Evolutionary conservation across 495 filamentous ascomycete species (phyloP).

Genomic region (Chaetomium cochliodes): DNA sequence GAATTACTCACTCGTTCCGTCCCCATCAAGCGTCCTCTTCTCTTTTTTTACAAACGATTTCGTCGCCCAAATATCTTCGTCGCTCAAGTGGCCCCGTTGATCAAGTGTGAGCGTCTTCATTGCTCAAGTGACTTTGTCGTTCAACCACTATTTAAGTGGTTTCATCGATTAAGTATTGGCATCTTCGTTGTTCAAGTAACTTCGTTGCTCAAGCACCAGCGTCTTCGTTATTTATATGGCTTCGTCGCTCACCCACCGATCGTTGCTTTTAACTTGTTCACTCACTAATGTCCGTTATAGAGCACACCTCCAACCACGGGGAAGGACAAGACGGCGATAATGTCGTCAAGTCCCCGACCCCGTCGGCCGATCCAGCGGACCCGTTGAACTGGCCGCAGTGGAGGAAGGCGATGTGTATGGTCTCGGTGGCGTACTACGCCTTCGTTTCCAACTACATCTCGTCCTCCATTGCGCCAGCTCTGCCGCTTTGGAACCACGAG

Average conservation of each 20-base stretch:
- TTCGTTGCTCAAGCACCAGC: no score
- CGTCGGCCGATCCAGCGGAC: slow-evolving; percentile 33
- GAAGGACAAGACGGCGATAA: slow-evolving; percentile 26
- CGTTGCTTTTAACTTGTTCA: no score
- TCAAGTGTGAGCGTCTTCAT: no score
- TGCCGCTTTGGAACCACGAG: slow-evolving; percentile 31
- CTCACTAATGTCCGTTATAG: not conserved
- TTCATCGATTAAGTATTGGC: no score
- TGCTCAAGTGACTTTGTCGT: no score
- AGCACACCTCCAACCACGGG: slow-evolving; percentile 18
- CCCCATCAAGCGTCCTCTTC: not conserved
- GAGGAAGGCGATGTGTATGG: slow-evolving; percentile 32
- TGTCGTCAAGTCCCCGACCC: slow-evolving; percentile 28
- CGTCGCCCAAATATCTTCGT: no score
- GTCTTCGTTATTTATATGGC: no score
- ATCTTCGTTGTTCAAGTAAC: no score
- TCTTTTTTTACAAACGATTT: not conserved
- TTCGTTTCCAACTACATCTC: slow-evolving; percentile 34
- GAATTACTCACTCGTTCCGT: no score
- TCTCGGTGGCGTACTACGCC: slow-evolving; percentile 29
- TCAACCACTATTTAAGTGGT: no score
- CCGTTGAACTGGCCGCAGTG: slow-evolving; percentile 36
- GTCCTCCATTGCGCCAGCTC: slow-evolving; percentile 30
- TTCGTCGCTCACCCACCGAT: no score
- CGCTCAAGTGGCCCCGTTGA: no score